A percentile compares a stretch with the other conserved stretches of the same genome.
Evolutionary conservation across 2,329 filamentous ascomycete genomes (phyloP).

Genomic region (Didymella arachidicola): DNA sequence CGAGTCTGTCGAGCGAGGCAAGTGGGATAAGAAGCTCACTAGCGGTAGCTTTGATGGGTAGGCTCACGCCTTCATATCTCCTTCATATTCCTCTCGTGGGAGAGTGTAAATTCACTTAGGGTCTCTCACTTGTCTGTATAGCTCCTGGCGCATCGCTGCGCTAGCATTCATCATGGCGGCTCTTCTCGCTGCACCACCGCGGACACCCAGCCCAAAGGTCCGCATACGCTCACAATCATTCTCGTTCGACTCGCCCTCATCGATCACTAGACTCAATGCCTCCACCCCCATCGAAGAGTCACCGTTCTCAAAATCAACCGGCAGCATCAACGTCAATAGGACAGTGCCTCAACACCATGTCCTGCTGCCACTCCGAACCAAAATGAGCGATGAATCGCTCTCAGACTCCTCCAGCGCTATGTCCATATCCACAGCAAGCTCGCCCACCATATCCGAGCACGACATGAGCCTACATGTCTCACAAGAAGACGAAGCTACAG

Average conservation of each 20-base stretch:
- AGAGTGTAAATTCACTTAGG: neutral
- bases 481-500: conserved; percentile 15
- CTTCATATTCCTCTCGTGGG: conserved; percentile 1
- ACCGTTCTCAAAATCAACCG: conserved; percentile 48
- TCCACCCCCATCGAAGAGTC: conserved; percentile 45
- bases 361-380: conserved; percentile 39
- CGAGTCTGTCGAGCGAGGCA: neutral
- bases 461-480: neutral
- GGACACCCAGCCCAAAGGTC: conserved; percentile 48
- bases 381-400: conserved; percentile 44
- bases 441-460: conserved; percentile 35
- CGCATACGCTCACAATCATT: conserved; percentile 46
- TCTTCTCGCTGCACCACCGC: conserved; percentile 33
- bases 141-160: neutral
- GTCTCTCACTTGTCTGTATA: neutral
- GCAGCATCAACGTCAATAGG: conserved; percentile 28
- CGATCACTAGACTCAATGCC: conserved; percentile 41
- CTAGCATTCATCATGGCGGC: conserved; percentile 28
- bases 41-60: conserved; percentile 7
- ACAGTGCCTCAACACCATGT: conserved; percentile 34
- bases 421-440: conserved; percentile 34
- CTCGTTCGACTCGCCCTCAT: conserved; percentile 45
- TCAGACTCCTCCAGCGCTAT: conserved; percentile 33
- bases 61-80: conserved; percentile 20
- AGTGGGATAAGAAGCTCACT: conserved; percentile 30